Evolutionary conservation across 495 filamentous ascomycete species (phyloP), one percentile per base, ranked within the genome.

Genomic region (Neurospora tetrasperma): DNA sequence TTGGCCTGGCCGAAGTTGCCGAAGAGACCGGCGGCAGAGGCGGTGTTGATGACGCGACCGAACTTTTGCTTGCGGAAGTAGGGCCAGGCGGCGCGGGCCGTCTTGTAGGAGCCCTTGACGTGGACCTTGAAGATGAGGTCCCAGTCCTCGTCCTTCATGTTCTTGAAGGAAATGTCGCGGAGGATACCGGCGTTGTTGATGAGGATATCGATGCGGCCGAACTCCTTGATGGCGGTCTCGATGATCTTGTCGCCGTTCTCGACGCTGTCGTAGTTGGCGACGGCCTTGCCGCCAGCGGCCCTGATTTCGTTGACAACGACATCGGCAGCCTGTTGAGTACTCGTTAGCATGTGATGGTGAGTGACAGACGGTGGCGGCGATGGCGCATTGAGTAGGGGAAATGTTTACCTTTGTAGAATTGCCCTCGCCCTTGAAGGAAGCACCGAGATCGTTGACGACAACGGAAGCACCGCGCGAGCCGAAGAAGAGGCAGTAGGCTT

Each of bases 1-100:
- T 99, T 99, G 83, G 90, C 86, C 86, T 99, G 96, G 72, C 96
- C 96, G 80, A 98, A 99, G 85, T 86, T 93, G 75, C 96, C 96
- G 83, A 97, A 99, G 39, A 99, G 88, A 78, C 96, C 96, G 70
- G 96, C 96, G 31, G 94, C 94, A 23, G 95, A 98, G 69, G 96
- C 88, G 38, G 96, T 98, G 87, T 96, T 98, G 82, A 99, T 97
- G 69, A 99, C 85, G 72, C 96, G 89, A 44, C 96, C 96, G 81
- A 93, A 98, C 88, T 97, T 99, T 84, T 99, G 96, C 83, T 98
- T 97, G 77, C 96, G 87, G 89, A 98, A 98, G 82, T 98, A 88
- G 71, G 96, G 96, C 96, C 96, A 99, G 31, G 96, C 96, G 73
- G 96, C 96, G 82, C 92, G 89, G 62, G 96, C 90, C 81, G 94